These are phyloP conservation scores for Polygonum maritimum DNA, from an alignment of 148 eudicot species.

Conservation along the genomic window DNA sequence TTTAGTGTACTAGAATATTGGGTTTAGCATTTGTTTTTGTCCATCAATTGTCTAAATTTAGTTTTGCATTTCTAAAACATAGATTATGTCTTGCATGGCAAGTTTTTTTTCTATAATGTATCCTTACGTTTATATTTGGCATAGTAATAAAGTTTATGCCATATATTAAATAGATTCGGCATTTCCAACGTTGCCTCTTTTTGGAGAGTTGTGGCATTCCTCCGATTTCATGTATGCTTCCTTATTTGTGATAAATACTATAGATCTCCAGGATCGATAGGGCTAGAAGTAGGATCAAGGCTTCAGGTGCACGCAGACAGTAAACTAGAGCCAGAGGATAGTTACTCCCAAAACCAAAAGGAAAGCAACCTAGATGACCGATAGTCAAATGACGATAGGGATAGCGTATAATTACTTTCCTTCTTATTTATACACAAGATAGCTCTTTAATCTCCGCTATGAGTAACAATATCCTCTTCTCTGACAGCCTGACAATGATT, in stretches of 20 bases:
- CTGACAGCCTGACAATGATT: not conserved
- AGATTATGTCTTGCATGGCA: not conserved
- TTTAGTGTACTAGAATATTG: not conserved
- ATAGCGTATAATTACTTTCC: not conserved
- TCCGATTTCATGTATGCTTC: not conserved
- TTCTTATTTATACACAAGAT: not conserved
- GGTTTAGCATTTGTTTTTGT: not conserved
- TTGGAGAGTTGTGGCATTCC: not conserved
- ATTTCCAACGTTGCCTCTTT: not conserved
- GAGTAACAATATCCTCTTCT: not conserved
- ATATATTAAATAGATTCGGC: not conserved
- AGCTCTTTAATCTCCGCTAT: not conserved
- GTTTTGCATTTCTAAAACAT: not conserved
- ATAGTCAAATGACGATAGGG: not conserved
- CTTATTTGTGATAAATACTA: not conserved
- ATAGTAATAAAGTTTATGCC: not conserved
- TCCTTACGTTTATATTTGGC: not conserved
- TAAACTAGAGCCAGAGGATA: not conserved
- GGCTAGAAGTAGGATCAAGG: not conserved
- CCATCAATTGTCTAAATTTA: not conserved
- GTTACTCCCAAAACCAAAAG: not conserved
- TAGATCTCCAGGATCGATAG: not conserved
- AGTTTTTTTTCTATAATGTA: not conserved
- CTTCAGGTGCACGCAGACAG: not conserved
- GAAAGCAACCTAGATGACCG: not conserved